Conservation (phyloP, 257 asterid genomes). For the Penstemon barbatus region DNA sequence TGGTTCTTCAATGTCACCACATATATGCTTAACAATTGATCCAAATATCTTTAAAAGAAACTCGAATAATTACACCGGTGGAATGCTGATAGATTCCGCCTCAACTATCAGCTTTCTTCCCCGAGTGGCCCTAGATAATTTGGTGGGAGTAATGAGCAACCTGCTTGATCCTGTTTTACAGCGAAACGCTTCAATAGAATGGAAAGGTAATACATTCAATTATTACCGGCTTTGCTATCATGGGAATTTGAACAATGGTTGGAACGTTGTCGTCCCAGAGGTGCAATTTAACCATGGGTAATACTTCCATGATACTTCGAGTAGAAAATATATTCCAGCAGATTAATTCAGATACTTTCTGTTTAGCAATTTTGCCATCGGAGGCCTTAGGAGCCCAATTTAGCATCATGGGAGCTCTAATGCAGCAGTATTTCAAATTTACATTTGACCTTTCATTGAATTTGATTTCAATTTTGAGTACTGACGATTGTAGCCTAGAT, state of each 20-base stretch:
- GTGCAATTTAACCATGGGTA: not conserved
- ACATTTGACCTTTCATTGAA: not conserved
- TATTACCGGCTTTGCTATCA: conserved; percentile 4
- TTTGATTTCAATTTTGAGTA: no score
- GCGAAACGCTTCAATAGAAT: no score
- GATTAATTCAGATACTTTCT: not conserved
- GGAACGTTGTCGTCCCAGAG: not conserved
- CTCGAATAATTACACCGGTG: not conserved
- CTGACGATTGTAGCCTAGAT: no score
- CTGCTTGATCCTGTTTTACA: no score
- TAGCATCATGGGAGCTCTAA: not conserved
- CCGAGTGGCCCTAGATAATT: no score
- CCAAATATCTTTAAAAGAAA: not conserved
- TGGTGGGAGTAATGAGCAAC: no score
- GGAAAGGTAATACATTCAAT: no score
- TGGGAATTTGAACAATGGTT: not conserved
- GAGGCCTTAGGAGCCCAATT: not conserved
- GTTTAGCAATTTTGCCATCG: conserved; percentile 3
- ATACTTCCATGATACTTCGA: not conserved
- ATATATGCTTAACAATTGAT: not conserved
- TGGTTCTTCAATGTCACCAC: not conserved
- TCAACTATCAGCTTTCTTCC: conserved; percentile 10
- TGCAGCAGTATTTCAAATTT: conserved; percentile 1
- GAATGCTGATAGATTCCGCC: conserved; percentile 1
- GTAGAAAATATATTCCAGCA: conserved; percentile 3